Evolutionary conservation across 768 basidiomycete species (phyloP).

Genomic region (Termitomyces sp.): DNA sequence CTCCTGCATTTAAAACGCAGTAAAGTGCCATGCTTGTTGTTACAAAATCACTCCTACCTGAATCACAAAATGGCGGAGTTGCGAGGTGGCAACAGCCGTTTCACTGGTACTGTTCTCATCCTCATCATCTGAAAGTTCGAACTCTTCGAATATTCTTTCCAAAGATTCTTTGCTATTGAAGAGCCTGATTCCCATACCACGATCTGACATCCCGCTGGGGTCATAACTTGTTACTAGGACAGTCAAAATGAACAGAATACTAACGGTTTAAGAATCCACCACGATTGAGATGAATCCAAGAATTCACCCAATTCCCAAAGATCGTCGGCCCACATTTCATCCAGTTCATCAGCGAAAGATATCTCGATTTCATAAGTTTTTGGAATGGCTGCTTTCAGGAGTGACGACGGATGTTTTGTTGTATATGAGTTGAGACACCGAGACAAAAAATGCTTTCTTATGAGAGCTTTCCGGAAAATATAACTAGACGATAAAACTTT

Average conservation of each 20-base stretch:
- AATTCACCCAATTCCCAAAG: conserved; percentile 78
- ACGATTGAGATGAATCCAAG: conserved; percentile 50
- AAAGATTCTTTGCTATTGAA: conserved; percentile 78
- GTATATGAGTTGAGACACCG: conserved; percentile 68
- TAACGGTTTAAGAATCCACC: conserved; percentile 95
- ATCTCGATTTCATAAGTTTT: conserved; percentile 83
- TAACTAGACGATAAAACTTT: conserved; percentile 75
- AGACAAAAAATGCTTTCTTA: conserved; percentile 91
- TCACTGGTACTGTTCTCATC: conserved; percentile 34
- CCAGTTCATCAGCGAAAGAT: conserved; percentile 89
- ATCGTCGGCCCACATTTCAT: conserved; percentile 91
- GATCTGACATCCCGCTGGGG: conserved; percentile 83
- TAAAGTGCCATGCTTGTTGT: not conserved
- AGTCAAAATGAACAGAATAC: conserved; percentile 12
- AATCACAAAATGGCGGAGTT: conserved; percentile 92
- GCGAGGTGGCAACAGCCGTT: conserved; percentile 74
- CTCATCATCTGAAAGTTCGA: conserved; percentile 60
- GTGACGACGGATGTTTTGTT: conserved; percentile 62
- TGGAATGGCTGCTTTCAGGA: conserved; percentile 57
- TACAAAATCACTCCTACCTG: conserved; percentile 54
- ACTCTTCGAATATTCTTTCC: conserved; percentile 72
- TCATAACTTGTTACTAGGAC: not conserved
- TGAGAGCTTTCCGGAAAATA: conserved; percentile 87
- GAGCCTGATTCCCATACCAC: conserved; percentile 90
- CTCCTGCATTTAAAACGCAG: conserved; percentile 52